These are phyloP conservation scores for Ogataea hybrid DNA, from an alignment of 1,139 yeast species.

Conservation along the genomic window DNA sequence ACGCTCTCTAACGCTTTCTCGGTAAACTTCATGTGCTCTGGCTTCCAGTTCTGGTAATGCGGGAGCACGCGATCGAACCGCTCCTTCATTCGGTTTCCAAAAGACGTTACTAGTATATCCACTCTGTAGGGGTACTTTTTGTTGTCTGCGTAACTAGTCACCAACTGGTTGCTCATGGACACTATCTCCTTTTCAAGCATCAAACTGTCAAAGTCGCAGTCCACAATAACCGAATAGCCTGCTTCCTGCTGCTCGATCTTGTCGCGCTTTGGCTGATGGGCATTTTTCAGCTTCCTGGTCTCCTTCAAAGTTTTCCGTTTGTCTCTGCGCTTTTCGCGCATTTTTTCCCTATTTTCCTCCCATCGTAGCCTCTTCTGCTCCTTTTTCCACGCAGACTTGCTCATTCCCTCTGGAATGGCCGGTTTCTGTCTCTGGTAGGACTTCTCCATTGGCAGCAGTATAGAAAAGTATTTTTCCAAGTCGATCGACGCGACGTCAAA, in stretches of 20 bases:
- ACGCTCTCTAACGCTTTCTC: slow-evolving; percentile 42
- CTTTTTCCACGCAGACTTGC: slow-evolving; percentile 80
- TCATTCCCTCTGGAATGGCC: slow-evolving; percentile 73
- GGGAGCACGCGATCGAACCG: slow-evolving; percentile 66
- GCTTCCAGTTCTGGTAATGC: slow-evolving; percentile 63
- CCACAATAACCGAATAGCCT: slow-evolving; percentile 60
- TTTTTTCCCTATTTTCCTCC: slow-evolving; percentile 64
- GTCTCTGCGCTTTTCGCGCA: slow-evolving; percentile 48
- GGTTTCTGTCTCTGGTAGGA: slow-evolving; percentile 15
- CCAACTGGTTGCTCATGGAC: slow-evolving; percentile 76
- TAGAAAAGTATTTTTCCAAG: slow-evolving; percentile 1
- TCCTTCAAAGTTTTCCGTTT: slow-evolving; percentile 47
- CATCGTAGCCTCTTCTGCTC: slow-evolving; percentile 56
- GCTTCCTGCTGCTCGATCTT: slow-evolving; percentile 38
- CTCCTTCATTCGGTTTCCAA: slow-evolving; percentile 60
- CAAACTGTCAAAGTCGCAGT: slow-evolving; percentile 86
- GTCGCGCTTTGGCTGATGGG: slow-evolving; percentile 30
- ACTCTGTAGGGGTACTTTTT: slow-evolving; percentile 61
- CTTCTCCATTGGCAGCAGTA: background rate
- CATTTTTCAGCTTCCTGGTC: slow-evolving; percentile 33
- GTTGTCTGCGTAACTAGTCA: slow-evolving; percentile 79
- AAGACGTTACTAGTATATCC: slow-evolving; percentile 59
- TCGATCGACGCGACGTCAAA: slow-evolving; percentile 7
- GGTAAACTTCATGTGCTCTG: slow-evolving; percentile 48
- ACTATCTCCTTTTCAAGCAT: slow-evolving; percentile 81